Percentiles rank a stretch among this genome's conserved stretches.
These are phyloP conservation scores for Ormosia semicastrata DNA, from an alignment of 306 rosid species.

Conservation along the genomic window DNA sequence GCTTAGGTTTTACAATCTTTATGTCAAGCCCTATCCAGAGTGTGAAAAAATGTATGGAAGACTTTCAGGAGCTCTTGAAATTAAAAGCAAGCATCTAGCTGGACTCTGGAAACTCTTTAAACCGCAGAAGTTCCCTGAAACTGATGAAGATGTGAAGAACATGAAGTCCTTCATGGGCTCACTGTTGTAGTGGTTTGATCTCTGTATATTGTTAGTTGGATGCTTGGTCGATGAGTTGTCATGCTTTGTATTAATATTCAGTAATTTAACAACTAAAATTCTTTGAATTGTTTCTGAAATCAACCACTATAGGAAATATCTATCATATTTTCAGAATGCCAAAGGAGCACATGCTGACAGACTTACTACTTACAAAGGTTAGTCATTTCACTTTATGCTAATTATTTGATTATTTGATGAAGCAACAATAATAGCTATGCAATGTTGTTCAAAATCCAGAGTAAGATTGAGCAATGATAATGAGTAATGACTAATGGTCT, in stretches of 20 bases:
- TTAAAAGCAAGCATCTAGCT: conserved; percentile 52
- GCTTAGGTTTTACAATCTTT: conserved; percentile 77
- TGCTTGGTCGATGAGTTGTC: background rate
- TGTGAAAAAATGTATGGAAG: conserved; percentile 71
- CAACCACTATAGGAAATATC: too few relatives aligned
- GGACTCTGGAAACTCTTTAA: conserved; percentile 82
- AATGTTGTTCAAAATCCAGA: too few relatives aligned
- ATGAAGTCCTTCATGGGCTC: conserved; percentile 66
- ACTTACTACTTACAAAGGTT: too few relatives aligned
- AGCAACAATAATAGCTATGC: too few relatives aligned
- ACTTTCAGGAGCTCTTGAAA: conserved; percentile 39
- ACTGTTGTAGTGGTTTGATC: conserved; percentile 38
- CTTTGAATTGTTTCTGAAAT: background rate
- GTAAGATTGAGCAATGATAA: too few relatives aligned
- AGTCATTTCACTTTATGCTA: too few relatives aligned
- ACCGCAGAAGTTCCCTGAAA: conserved; percentile 52
- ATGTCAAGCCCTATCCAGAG: conserved; percentile 85
- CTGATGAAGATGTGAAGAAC: conserved; percentile 53
- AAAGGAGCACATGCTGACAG: too few relatives aligned
- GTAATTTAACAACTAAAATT: background rate
- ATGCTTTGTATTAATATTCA: background rate
- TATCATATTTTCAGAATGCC: too few relatives aligned
- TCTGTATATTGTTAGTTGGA: background rate
- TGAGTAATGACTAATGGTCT: too few relatives aligned
- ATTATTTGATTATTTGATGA: too few relatives aligned